Conservation (phyloP, 805 yeast genomes). For the Candida koratica region DNA sequence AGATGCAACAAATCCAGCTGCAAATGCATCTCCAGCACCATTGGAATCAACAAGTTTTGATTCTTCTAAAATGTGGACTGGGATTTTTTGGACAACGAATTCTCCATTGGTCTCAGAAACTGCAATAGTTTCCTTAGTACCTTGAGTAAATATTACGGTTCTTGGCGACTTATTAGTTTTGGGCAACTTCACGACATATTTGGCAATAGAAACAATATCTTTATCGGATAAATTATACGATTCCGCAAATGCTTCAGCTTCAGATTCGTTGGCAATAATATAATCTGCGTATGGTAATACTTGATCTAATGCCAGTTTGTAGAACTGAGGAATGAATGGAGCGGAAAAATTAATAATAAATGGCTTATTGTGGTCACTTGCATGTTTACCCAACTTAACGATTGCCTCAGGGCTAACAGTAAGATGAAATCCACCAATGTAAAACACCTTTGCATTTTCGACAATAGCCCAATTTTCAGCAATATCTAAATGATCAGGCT, state of each 20-base stretch:
- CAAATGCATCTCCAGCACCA: slow-evolving; percentile 99
- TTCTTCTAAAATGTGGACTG: slow-evolving; percentile 68
- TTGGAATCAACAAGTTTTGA: slow-evolving; percentile 82
- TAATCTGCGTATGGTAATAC: slow-evolving; percentile 84
- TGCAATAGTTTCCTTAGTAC: slow-evolving; percentile 83
- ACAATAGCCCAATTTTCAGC: slow-evolving; percentile 89
- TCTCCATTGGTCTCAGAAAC: slow-evolving; percentile 53
- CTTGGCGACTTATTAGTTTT: slow-evolving; percentile 68
- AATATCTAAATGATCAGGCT: slow-evolving; percentile 77
- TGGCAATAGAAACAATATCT: slow-evolving; percentile 75
- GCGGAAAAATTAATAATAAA: slow-evolving; percentile 89
- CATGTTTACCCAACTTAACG: slow-evolving; percentile 83
- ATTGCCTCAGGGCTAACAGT: slow-evolving; percentile 97
- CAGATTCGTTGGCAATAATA: slow-evolving; percentile 94
- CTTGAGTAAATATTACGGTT: slow-evolving; percentile 93
- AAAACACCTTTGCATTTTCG: slow-evolving; percentile 74
- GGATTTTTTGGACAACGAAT: slow-evolving; percentile 47
- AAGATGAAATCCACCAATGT: slow-evolving; percentile 98
- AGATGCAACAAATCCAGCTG: slow-evolving; percentile 92
- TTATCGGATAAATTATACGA: slow-evolving; percentile 62
- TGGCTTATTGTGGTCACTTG: slow-evolving; percentile 73
- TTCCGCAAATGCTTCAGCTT: slow-evolving; percentile 92
- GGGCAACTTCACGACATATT: slow-evolving; percentile 72
- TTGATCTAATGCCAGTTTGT: slow-evolving; percentile 83
- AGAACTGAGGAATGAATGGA: slow-evolving; percentile 93